phyloP scores from a whole-genome alignment of 2,329 filamentous ascomycete genomes.

The Xylaria hypoxylon region DNA sequence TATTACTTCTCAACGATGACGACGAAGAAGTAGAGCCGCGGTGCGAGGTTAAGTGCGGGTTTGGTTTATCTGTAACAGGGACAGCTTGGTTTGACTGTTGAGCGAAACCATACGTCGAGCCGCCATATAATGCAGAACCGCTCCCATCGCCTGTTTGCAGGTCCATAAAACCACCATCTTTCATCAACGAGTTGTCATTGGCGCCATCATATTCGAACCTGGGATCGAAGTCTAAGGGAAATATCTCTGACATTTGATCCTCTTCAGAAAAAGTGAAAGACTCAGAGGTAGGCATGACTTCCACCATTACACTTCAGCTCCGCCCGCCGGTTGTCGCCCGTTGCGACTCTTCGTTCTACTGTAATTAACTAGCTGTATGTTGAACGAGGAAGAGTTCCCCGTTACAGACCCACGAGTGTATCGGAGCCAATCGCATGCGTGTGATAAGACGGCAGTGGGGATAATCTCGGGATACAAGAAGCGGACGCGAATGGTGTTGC shows the following conservation, averaged over 20 bases:
- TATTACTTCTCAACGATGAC: slow-evolving; percentile 45
- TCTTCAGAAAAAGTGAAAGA: slow-evolving; percentile 41
- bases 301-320: slow-evolving; percentile 14
- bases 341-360: not conserved
- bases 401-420: not conserved
- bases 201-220: slow-evolving; percentile 55
- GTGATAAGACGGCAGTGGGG: not conserved
- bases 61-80: slow-evolving; percentile 17
- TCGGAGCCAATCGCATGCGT: slow-evolving; percentile 16
- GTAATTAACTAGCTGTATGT: not conserved
- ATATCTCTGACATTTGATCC: slow-evolving; percentile 53
- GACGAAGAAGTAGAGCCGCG: slow-evolving; percentile 50
- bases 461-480: not conserved
- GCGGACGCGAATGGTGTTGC: slow-evolving; percentile 27
- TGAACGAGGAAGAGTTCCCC: not conserved
- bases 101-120: not conserved
- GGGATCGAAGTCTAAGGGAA: slow-evolving; percentile 47
- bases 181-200: slow-evolving; percentile 46
- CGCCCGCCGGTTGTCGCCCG: not conserved
- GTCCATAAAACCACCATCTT: slow-evolving; percentile 47
- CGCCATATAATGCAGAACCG: slow-evolving; percentile 18
- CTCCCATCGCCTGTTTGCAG: slow-evolving; percentile 39
- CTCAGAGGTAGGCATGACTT: slow-evolving; percentile 44
- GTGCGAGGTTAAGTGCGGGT: slow-evolving; percentile 43
- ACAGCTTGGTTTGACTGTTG: slow-evolving; percentile 10